Evolutionary conservation across 768 basidiomycete genomes (phyloP).

Genomic region (Amanita rubescens): DNA sequence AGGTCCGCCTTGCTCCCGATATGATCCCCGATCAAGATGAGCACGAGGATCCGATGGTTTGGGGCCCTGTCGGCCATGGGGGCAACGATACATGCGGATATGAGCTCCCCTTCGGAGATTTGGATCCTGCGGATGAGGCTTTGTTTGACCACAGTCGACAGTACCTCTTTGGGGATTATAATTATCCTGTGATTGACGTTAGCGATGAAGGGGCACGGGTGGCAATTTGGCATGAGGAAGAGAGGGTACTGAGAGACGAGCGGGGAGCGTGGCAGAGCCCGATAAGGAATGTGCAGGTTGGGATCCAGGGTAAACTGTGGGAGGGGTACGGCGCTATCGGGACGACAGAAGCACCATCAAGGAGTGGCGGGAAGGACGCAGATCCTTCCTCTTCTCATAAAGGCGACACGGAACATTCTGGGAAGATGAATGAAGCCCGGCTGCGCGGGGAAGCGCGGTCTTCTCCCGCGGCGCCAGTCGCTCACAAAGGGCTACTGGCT

Average conservation of each 20-base stretch:
- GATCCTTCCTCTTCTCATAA: not conserved
- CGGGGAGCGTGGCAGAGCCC: conserved; percentile 67
- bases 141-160: conserved; percentile 69
- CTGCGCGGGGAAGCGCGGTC: too few species aligned
- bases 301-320: conserved; percentile 33
- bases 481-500: conserved; percentile 5
- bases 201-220: conserved; percentile 65
- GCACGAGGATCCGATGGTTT: conserved; percentile 27
- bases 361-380: not conserved
- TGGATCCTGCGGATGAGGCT: conserved; percentile 66
- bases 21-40: conserved; percentile 32
- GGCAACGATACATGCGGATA: conserved; percentile 34
- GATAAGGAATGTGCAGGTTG: conserved; percentile 36
- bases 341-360: conserved; percentile 15
- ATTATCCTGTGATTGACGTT: conserved; percentile 85
- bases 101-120: conserved; percentile 59
- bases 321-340: conserved; percentile 54
- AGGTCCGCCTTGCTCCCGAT: conserved; percentile 59
- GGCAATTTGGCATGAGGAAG: conserved; percentile 78
- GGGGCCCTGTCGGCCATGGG: conserved; percentile 15
- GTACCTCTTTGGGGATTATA: conserved; percentile 86
- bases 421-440: not conserved
- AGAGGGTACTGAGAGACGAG: conserved; percentile 70
- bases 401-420: conserved; percentile 13
- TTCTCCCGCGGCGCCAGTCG: conserved; percentile 9